phyloP scores from a whole-genome alignment of 768 basidiomycete species.

The Multifurca ochricompacta region DNA sequence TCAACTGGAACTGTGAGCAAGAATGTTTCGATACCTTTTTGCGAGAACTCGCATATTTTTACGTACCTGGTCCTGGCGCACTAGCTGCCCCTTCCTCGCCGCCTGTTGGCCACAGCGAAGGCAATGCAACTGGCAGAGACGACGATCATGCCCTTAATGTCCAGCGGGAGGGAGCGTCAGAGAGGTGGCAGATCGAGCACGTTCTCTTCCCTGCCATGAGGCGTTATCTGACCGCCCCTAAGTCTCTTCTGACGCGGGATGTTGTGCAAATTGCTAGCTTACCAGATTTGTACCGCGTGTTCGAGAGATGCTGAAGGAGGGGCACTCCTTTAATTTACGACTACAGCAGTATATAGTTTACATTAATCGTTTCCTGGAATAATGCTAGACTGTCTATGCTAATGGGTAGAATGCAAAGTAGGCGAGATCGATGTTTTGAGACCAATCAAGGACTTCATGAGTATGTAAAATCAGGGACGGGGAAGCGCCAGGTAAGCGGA shows the following conservation, averaged over 20 bases:
- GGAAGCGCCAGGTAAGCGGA: background rate
- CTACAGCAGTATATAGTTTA: constrained; percentile 10
- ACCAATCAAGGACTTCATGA: constrained; percentile 10
- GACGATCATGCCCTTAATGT: constrained; percentile 24
- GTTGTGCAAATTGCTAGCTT: constrained; percentile 85
- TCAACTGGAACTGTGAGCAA: constrained; percentile 79
- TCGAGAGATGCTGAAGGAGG: constrained; percentile 69
- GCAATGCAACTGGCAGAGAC: constrained; percentile 1
- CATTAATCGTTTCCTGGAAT: constrained; percentile 2
- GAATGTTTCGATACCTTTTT: constrained; percentile 84
- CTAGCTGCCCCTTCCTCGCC: constrained; percentile 22
- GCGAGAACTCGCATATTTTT: constrained; percentile 87
- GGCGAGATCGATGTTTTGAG: background rate
- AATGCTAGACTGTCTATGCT: background rate
- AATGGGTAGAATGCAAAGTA: background rate
- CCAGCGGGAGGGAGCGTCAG: constrained; percentile 42
- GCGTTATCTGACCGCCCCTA: constrained; percentile 63
- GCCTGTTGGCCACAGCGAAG: background rate
- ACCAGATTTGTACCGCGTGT: constrained; percentile 89
- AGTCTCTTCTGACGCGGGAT: constrained; percentile 57
- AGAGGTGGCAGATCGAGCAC: constrained; percentile 85
- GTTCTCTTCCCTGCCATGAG: constrained; percentile 82
- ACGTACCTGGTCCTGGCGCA: constrained; percentile 55
- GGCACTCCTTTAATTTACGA: background rate
- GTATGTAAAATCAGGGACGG: constrained; percentile 1